Base-by-base conservation (phyloP, 257 asterid genomes). In the Nicotiana knightiana region DNA sequence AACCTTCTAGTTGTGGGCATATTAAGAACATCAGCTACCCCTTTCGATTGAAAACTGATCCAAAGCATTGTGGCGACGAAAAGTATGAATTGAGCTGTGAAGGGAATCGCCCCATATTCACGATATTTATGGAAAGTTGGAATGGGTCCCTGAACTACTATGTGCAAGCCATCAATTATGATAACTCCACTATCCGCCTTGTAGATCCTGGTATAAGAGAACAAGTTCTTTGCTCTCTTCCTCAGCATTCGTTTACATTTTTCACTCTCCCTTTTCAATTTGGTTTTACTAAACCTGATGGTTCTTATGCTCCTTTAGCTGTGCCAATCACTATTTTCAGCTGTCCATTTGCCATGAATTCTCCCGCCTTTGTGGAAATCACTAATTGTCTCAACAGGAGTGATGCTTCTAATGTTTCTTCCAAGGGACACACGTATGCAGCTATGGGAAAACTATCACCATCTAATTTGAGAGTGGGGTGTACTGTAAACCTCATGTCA, bases 281-380 rank as follows among this genome's bases (percentile, higher is more conserved):
- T 37, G 9, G 2, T 6, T 37, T 37, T 6, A 6, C 2, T 0
- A 37, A 37, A 37, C 46, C 9, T 43, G 9, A 7, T 39, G 48
- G 48, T 43, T 7, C 10, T 7, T 43, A 0, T 43, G 48, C 17
- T 12, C 1, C 2, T 13, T 53, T 51, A 43, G 48, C 48, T 2
- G 24, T 26, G 53, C 64, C 83, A 51, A 32, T 85, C 16, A 58
- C 21, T 79, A 43, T 88, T 18, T 12, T 88, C 26, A 86, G 81
- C 83, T 88, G 89, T 76, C 89, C 86, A 5, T 33, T 21, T 68
- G 68, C 81, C 4, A 0, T 66, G 64, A 84, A 81, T 37, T 32
- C 76, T 70, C 12, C 84, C 11, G 15, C 2, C 6, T 48, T 62
- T 43, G 13, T 70, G 17, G 70, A 73, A 21, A 67, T 75, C 13